A percentile compares a stretch with the other conserved stretches of the same genome.
phyloP scores from a whole-genome alignment of 371 early-diverging fungal genomes.

The Phascolomyces articulosus region DNA sequence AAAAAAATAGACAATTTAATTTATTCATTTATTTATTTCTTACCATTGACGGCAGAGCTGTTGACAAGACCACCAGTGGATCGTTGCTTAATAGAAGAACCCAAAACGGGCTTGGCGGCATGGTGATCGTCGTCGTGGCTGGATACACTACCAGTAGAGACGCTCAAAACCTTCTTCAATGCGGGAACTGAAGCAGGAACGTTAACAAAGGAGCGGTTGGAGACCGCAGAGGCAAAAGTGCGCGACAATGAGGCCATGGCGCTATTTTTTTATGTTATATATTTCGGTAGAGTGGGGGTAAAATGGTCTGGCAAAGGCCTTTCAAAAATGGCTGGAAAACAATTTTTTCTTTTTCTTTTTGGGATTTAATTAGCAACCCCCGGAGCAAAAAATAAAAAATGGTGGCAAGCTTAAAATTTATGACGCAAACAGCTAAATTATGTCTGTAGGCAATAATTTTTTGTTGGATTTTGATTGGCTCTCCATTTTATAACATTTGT shows the following conservation, averaged over 20 bases:
- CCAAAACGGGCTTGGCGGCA: slow-evolving; percentile 35
- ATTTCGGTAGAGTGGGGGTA: slow-evolving; percentile 21
- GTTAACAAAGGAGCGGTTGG: slow-evolving; percentile 47
- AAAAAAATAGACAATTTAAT: slow-evolving; percentile 1
- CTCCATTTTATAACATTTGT: too few species aligned
- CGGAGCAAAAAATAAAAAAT: too few species aligned
- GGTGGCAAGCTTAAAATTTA: too few species aligned
- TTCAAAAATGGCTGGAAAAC: background rate
- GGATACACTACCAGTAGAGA: slow-evolving; percentile 27
- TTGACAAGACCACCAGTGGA: slow-evolving; percentile 26
- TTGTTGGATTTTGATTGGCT: too few species aligned
- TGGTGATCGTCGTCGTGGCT: slow-evolving; percentile 44
- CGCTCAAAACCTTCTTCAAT: slow-evolving; percentile 41
- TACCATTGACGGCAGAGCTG: slow-evolving; percentile 32
- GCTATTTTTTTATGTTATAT: background rate
- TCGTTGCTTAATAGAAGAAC: slow-evolving; percentile 31
- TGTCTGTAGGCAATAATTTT: too few species aligned
- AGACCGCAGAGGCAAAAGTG: slow-evolving; percentile 46
- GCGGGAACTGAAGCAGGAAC: slow-evolving; percentile 50
- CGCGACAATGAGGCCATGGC: slow-evolving; percentile 55
- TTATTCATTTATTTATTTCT: background rate
- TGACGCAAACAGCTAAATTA: too few species aligned
- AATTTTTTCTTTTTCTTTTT: too few species aligned
- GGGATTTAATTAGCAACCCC: too few species aligned
- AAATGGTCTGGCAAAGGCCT: slow-evolving; percentile 8